Evolutionary conservation across 2,329 filamentous ascomycete species (phyloP), one percentile per base, ranked within the genome.

Genomic region (Neonectria faginata): DNA sequence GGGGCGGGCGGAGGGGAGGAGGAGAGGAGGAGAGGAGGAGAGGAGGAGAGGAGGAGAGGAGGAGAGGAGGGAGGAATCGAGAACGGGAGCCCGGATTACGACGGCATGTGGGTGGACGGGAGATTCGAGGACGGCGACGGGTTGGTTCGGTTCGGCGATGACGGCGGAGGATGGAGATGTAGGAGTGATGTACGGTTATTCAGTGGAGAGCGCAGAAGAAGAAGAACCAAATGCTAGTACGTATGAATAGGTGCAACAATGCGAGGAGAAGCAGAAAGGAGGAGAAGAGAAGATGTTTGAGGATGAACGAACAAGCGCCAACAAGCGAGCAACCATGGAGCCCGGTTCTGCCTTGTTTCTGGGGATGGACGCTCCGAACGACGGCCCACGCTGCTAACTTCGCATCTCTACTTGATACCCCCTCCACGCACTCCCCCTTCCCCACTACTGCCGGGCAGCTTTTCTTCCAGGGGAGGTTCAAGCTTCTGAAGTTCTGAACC

Each of bases 71-170:
- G 53, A 53, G 39, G 56, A 54, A 55, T 66, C 56, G 67, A 63
- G 39, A 39, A 47, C 29, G 66, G 52, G 69, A 55, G 60, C 60
- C 50, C 47, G 50, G 60, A 53, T 73, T 65, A 72, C 55, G 69
- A 70, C 69, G 67, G 71, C 71, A 73, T 73, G 71, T 72, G 70
- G 60, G 55, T 55, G 50, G 62, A 68, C 60, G 55, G 52, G 41
- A 41, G 57, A 71, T 68, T 70, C 62, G 71, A 67, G 58, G 70
- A 65, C 66, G 71, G 70, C 64, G 62, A 64, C 54, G 52, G 57
- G 18, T 52, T 52, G 45, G 27, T 54, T 54, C 42, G 66, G 63
- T 68, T 68, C 60, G 71, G 65, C 59, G 68, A 68, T 63, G 71
- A 70, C 66, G 66, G 65, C 47, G 36, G 33, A 36, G 48, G 41